phyloP scores from a whole-genome alignment of 805 yeast genomes.

The Candida orba region DNA sequence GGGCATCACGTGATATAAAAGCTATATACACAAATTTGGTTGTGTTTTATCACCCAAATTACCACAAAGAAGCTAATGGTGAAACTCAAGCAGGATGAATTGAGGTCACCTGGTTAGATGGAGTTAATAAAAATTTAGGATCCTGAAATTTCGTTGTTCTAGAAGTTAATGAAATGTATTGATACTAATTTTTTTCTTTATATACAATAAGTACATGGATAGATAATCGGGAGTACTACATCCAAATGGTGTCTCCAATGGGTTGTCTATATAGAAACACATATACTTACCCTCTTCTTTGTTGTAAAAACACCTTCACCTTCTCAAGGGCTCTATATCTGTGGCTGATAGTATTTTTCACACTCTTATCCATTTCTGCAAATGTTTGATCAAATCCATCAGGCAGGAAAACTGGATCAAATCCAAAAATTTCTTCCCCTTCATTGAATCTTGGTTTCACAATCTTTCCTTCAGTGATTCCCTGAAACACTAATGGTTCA shows the following conservation, averaged over 20 bases:
- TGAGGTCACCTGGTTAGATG: too few relatives aligned
- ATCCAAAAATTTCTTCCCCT: constrained; percentile 70
- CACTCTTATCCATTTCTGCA: constrained; percentile 78
- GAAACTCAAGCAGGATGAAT: too few relatives aligned
- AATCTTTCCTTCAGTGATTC: constrained; percentile 72
- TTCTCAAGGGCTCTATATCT: constrained; percentile 76
- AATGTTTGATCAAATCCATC: constrained; percentile 66
- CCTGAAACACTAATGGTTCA: constrained; percentile 76
- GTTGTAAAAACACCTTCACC: constrained; percentile 48
- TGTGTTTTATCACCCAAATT: too few relatives aligned
- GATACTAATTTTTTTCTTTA: constrained; percentile 81
- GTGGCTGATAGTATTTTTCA: constrained; percentile 81
- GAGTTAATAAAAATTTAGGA: too few relatives aligned
- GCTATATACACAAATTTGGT: too few relatives aligned
- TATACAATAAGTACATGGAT: constrained; percentile 71
- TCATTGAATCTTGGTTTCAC: constrained; percentile 60
- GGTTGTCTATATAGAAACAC: constrained; percentile 12
- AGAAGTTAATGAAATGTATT: constrained; percentile 67
- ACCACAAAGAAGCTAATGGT: too few relatives aligned
- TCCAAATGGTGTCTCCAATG: constrained; percentile 54
- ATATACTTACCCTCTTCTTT: constrained; percentile 11
- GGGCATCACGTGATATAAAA: constrained; percentile 1
- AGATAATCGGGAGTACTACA: constrained; percentile 61
- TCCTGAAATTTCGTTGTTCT: constrained; percentile 79
- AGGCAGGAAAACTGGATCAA: constrained; percentile 91